Conservation (phyloP, 75 land plant genomes). For the Picea sitchensis region DNA sequence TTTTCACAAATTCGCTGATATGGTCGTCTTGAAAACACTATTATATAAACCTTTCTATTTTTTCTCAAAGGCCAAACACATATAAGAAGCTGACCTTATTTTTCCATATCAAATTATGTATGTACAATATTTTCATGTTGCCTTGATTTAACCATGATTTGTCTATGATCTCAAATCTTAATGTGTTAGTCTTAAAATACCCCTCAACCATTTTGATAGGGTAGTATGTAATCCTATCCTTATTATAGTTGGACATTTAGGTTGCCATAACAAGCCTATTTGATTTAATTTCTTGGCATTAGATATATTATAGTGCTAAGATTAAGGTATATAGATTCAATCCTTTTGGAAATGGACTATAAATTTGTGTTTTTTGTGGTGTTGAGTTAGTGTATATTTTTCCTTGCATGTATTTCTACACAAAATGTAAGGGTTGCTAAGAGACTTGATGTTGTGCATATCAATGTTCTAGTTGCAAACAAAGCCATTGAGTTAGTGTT, state of each 20-base stretch:
- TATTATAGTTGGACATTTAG: no score
- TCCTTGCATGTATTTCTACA: no score
- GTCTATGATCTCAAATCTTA: not conserved
- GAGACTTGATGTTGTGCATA: conserved; percentile 10
- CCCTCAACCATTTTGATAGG: not conserved
- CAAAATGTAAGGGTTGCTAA: not conserved
- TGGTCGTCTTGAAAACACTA: no score
- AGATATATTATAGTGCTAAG: not conserved
- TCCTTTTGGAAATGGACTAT: not conserved
- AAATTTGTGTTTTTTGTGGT: not conserved
- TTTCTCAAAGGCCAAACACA: not conserved
- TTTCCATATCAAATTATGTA: not conserved
- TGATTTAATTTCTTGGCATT: not conserved
- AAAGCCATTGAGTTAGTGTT: conserved; percentile 16
- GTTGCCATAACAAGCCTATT: no score
- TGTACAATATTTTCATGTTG: no score
- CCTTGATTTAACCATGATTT: not conserved
- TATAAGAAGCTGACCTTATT: not conserved
- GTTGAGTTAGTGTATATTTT: not conserved
- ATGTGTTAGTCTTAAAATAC: not conserved
- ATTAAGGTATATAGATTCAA: not conserved
- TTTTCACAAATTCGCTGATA: no score
- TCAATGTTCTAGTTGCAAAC: conserved; percentile 14
- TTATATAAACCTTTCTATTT: no score
- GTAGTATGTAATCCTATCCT: no score